These are phyloP conservation scores for Aspergillus sclerotioniger DNA, from an alignment of 495 filamentous ascomycete species.

Conservation along the genomic window DNA sequence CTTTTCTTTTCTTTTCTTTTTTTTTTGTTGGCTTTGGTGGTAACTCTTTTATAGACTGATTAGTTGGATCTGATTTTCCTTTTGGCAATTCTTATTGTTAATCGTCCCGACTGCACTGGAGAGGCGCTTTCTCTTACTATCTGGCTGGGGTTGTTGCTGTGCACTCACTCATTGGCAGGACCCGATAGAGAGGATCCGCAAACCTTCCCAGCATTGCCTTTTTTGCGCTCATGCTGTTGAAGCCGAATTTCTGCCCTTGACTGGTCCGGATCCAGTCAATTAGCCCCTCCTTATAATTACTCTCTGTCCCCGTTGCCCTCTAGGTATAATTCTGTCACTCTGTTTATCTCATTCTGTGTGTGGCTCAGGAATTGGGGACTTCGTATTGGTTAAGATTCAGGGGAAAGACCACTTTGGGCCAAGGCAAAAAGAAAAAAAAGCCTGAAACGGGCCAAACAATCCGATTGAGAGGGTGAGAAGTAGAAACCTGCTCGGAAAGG, in stretches of 20 bases:
- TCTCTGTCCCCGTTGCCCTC: neutral
- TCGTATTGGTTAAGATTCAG: constrained; percentile 8
- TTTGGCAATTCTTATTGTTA: constrained; percentile 5
- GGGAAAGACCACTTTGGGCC: neutral
- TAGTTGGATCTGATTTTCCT: constrained; percentile 4
- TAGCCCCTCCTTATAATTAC: constrained; percentile 14
- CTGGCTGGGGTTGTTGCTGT: constrained; percentile 10
- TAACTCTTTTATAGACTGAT: neutral
- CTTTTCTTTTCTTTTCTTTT: neutral
- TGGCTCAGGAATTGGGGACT: neutral
- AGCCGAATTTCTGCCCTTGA: constrained; percentile 14
- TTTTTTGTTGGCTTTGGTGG: neutral
- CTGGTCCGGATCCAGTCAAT: constrained; percentile 15
- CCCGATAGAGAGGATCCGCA: constrained; percentile 24
- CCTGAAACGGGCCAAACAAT: neutral
- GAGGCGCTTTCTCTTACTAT: neutral
- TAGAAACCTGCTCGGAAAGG: neutral
- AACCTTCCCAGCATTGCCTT: constrained; percentile 18
- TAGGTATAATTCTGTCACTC: constrained; percentile 1
- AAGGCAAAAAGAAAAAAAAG: neutral
- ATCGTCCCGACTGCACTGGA: neutral
- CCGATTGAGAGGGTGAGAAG: neutral
- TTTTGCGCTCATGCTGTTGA: constrained; percentile 23
- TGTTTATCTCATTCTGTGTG: constrained; percentile 2
- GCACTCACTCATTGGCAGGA: constrained; percentile 14